These are phyloP conservation scores for Knoxia roxburghii DNA, from an alignment of 257 asterid species.

Conservation along the genomic window DNA sequence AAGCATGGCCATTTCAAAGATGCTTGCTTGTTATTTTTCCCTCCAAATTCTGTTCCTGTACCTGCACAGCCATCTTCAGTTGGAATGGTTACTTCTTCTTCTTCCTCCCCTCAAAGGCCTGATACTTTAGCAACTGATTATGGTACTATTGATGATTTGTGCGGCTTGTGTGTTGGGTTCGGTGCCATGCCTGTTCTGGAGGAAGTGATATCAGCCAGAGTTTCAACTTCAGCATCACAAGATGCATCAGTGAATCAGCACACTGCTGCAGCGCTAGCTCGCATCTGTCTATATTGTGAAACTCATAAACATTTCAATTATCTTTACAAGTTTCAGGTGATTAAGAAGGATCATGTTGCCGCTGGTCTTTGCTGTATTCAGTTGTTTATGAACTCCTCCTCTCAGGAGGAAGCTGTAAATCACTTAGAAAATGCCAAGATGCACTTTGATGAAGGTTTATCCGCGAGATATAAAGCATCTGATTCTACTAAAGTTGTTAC, in stretches of 20 bases:
- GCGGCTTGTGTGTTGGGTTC: slow-evolving; percentile 79
- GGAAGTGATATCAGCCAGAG: slow-evolving; percentile 72
- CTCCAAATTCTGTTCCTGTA: slow-evolving; percentile 65
- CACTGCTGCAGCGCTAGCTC: slow-evolving; percentile 81
- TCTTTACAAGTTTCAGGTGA: slow-evolving; percentile 93
- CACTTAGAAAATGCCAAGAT: slow-evolving; percentile 90
- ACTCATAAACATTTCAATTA: slow-evolving; percentile 86
- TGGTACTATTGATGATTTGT: slow-evolving; percentile 84
- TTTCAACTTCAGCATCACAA: slow-evolving; percentile 30
- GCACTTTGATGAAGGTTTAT: slow-evolving; percentile 92
- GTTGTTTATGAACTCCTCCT: slow-evolving; percentile 86
- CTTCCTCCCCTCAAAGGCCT: slow-evolving; percentile 89
- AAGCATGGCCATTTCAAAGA: slow-evolving; percentile 86
- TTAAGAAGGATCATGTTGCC: slow-evolving; percentile 87
- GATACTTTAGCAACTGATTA: slow-evolving; percentile 85
- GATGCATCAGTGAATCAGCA: slow-evolving; percentile 67
- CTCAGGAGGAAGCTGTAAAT: slow-evolving; percentile 81
- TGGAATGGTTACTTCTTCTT: slow-evolving; percentile 58
- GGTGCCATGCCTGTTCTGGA: slow-evolving; percentile 83
- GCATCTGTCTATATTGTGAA: slow-evolving; percentile 87
- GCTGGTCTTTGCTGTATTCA: slow-evolving; percentile 97
- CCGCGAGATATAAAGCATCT: slow-evolving; percentile 66
- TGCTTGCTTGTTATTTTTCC: slow-evolving; percentile 82
- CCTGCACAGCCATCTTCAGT: slow-evolving; percentile 58
- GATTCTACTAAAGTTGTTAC: slow-evolving; percentile 73